Conservation (phyloP, 1,284 basidiomycete genomes). For the Cutaneotrichosporon mucoides region DNA sequence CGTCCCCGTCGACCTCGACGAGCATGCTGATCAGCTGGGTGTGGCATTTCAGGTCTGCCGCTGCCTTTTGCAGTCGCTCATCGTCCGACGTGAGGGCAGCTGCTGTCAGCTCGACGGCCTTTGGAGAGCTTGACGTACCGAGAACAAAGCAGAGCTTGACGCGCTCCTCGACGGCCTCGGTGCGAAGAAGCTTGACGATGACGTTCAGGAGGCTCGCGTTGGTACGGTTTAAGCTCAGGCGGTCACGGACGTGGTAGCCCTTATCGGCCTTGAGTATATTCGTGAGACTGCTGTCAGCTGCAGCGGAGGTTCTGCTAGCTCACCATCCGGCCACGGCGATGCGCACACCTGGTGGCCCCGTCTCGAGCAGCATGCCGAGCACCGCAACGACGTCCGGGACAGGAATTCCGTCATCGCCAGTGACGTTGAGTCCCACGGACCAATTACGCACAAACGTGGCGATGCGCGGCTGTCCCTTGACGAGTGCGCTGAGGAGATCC, state of each 20-base stretch:
- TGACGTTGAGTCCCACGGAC: conserved; percentile 9
- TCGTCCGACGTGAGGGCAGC: conserved; percentile 70
- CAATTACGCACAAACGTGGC: conserved; percentile 25
- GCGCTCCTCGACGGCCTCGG: conserved; percentile 34
- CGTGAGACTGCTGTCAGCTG: conserved; percentile 27
- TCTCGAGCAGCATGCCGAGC: conserved; percentile 31
- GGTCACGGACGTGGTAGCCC: conserved; percentile 16
- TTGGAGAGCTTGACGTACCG: conserved; percentile 49
- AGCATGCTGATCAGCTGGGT: conserved; percentile 25
- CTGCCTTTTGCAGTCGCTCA: conserved; percentile 55
- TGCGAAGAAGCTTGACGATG: conserved; percentile 30
- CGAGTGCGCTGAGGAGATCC: conserved; percentile 62
- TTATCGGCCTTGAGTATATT: conserved; percentile 42
- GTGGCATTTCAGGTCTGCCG: conserved; percentile 33
- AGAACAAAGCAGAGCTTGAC: conserved; percentile 62
- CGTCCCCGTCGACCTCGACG: conserved; percentile 51
- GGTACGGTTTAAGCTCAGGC: conserved; percentile 14
- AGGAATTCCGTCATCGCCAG: conserved; percentile 5
- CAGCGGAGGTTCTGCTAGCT: conserved; percentile 3
- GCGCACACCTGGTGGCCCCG: conserved; percentile 32
- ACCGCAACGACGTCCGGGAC: conserved; percentile 19
- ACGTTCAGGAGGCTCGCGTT: conserved; percentile 27
- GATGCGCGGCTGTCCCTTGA: conserved; percentile 58
- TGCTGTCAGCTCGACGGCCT: conserved; percentile 35
- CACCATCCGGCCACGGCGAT: conserved; percentile 45